Evolutionary conservation across 2,329 filamentous ascomycete species (phyloP), one percentile per base, ranked within the genome.

Genomic region (Colletotrichum eremochloae): DNA sequence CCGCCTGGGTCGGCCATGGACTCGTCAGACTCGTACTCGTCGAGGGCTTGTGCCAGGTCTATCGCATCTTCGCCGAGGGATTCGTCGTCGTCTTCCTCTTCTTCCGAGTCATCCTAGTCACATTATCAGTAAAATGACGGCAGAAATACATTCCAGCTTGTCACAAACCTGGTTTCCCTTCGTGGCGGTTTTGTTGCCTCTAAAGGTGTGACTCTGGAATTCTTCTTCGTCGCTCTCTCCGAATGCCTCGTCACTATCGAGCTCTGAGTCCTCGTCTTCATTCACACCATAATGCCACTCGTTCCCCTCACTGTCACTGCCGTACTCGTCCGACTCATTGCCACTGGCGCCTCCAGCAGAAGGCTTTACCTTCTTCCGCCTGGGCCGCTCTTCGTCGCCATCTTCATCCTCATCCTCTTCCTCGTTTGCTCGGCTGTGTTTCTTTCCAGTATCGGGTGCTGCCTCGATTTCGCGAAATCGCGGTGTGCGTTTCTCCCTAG

Each of bases 211-310:
- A 14, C 91, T 93, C 75, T 94, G 90, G 75, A 97, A 97, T 74
- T 88, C 89, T 79, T 97, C 95, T 78, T 96, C 92, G 78, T 97
- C 95, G 77, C 94, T 96, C 75, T 94, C 92, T 4, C 94, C 94
- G 85, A 97, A 94, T 2, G 96, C 95, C 77, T 97, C 94, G 79
- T 91, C 89, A 76, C 88, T 90, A 75, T 91, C 90, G 65, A 91
- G 88, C 72, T 91, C 89, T 6, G 89, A 91, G 76, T 91, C 89
- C 29, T 91, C 87, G 48, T 91, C 89, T 42, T 87, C 87, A 20
- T 84, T 84, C 31, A 84, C 85, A 36, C 95, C 95, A 63, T 97
- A 86, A 62, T 88, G 91, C 94, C 94, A 97, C 78, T 93, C 91
- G 77, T 97, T 93, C 31, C 94, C 95, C 73, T 95, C 93, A 73